Percentiles rank a stretch among this genome's conserved stretches.
Evolutionary conservation across 106 monocot species (phyloP).

Genomic region (Apostasia ramifera): DNA sequence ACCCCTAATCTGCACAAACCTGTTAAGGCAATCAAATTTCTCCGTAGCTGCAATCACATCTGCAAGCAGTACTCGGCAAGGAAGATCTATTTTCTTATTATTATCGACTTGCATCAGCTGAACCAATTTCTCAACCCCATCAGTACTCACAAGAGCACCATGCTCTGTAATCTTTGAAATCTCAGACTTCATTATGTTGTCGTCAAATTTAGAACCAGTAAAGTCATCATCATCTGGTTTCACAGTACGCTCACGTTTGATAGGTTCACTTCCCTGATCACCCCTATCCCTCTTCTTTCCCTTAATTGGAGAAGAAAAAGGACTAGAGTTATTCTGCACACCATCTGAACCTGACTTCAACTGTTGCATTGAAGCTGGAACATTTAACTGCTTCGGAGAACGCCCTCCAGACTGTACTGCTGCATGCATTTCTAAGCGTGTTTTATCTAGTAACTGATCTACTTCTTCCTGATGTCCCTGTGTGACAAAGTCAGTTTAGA

Average conservation of each 20-base stretch:
- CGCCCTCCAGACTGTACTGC: constrained; percentile 65
- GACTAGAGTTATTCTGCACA: constrained; percentile 33
- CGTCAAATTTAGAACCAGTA: constrained; percentile 22
- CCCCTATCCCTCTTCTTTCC: constrained; percentile 43
- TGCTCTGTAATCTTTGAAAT: constrained; percentile 67
- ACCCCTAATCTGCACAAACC: constrained; percentile 70
- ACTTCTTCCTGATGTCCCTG: constrained; percentile 60
- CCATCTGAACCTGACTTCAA: constrained; percentile 48
- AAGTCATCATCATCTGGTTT: constrained; percentile 46
- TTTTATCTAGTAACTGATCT: constrained; percentile 37
- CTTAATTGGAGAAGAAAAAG: constrained; percentile 25
- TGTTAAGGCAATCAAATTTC: constrained; percentile 49
- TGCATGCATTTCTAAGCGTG: constrained; percentile 71
- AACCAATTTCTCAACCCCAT: constrained; percentile 60
- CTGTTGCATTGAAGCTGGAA: constrained; percentile 36
- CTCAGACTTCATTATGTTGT: constrained; percentile 34
- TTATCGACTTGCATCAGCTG: constrained; percentile 51
- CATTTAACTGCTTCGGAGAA: constrained; percentile 51
- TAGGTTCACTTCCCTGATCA: constrained; percentile 29
- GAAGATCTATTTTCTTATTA: constrained; percentile 49
- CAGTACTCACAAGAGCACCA: constrained; percentile 30
- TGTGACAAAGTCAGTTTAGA: not conserved
- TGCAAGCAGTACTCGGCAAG: constrained; percentile 50
- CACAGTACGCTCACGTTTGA: constrained; percentile 38
- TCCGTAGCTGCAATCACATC: constrained; percentile 64